These are phyloP conservation scores for Fusarium nodosum DNA, from an alignment of 2,329 filamentous ascomycete species.

Conservation along the genomic window DNA sequence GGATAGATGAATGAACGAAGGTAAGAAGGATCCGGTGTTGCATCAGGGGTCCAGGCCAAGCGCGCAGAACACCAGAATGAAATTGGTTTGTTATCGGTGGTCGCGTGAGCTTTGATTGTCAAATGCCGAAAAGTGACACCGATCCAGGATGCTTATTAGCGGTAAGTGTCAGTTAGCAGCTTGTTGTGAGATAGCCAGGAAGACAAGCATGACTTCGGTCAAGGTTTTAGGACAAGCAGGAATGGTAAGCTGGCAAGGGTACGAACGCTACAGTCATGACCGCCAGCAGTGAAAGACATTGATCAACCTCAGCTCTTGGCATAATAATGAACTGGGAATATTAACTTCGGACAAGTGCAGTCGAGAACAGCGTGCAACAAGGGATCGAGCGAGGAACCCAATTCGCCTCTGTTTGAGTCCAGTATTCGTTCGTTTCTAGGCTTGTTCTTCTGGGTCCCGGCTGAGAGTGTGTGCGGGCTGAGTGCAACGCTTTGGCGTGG, in stretches of 20 bases:
- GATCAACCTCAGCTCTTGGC: conserved; percentile 22
- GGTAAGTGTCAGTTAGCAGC: conserved; percentile 33
- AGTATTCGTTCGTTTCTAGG: neutral
- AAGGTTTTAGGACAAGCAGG: conserved; percentile 31
- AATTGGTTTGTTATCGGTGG: conserved; percentile 28
- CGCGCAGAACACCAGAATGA: conserved; percentile 19
- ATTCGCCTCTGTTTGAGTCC: neutral
- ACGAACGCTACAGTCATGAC: conserved; percentile 19
- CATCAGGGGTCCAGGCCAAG: conserved; percentile 33
- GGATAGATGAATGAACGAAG: conserved; percentile 38
- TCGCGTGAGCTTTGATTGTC: conserved; percentile 36
- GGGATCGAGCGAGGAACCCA: neutral
- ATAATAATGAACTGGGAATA: conserved; percentile 5
- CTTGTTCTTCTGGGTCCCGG: conserved; percentile 11
- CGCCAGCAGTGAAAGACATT: conserved; percentile 17
- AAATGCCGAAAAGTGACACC: conserved; percentile 17
- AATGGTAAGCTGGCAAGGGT: conserved; percentile 14
- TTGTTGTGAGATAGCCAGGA: conserved; percentile 16
- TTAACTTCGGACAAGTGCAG: neutral
- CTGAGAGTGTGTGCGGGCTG: neutral
- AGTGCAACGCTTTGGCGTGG: conserved; percentile 14
- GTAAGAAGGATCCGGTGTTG: conserved; percentile 11
- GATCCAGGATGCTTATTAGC: conserved; percentile 23
- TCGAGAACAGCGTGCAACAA: conserved; percentile 11
- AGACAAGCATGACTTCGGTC: conserved; percentile 45